These are phyloP conservation scores for Metschnikowia corniflorae DNA, from an alignment of 805 yeast genomes.

Conservation along the genomic window DNA sequence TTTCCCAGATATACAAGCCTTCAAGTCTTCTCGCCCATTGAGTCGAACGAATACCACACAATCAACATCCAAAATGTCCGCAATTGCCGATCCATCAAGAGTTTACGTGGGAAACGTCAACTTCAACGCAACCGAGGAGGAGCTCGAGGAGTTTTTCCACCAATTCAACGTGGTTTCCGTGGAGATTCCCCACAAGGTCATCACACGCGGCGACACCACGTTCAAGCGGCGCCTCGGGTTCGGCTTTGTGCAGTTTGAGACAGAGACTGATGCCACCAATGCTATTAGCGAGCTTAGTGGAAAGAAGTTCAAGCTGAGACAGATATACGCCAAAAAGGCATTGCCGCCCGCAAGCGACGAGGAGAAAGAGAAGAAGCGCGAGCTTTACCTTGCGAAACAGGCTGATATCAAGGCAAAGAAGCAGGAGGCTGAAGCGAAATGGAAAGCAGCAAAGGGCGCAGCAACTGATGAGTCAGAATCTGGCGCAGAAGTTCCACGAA, in stretches of 20 bases:
- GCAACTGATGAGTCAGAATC: not conserved
- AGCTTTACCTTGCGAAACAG: conserved; percentile 29
- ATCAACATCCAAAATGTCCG: conserved; percentile 3
- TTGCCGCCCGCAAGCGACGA: conserved; percentile 49
- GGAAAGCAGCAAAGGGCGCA: conserved; percentile 2
- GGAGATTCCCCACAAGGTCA: conserved; percentile 49
- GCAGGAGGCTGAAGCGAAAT: conserved; percentile 11
- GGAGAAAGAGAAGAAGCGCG: conserved; percentile 36
- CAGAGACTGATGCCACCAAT: conserved; percentile 41
- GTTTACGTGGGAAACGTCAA: conserved; percentile 43
- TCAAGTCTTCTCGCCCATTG: too few relatives aligned
- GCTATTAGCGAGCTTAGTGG: conserved; percentile 43
- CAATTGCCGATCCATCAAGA: conserved; percentile 22
- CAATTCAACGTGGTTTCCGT: conserved; percentile 45
- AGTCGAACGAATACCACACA: too few relatives aligned
- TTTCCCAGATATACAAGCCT: too few relatives aligned
- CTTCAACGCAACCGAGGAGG: conserved; percentile 40
- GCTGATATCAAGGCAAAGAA: conserved; percentile 16
- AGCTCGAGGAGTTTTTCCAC: conserved; percentile 46
- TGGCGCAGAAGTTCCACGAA: not conserved
- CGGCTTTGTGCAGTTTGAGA: conserved; percentile 54
- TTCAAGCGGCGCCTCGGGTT: conserved; percentile 50
- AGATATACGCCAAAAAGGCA: conserved; percentile 51
- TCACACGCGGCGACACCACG: conserved; percentile 31
- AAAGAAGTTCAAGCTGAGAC: conserved; percentile 42